These are phyloP conservation scores for Fraxinus angustifolia DNA, from an alignment of 305 asterid genomes.

Conservation along the genomic window DNA sequence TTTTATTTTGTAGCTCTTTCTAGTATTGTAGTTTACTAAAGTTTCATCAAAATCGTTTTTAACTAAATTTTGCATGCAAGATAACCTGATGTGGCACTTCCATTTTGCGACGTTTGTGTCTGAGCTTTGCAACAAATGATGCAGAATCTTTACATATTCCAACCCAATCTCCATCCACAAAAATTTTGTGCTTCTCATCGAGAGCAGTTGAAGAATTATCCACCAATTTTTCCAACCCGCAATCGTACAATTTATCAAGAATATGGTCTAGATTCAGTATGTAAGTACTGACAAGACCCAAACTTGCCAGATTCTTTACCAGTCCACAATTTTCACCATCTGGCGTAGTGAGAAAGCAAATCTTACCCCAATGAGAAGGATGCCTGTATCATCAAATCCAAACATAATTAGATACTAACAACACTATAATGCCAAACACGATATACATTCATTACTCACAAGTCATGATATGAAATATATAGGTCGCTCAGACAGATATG, in stretches of 20 bases:
- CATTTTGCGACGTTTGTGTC: conserved; percentile 65
- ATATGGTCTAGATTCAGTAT: conserved; percentile 41
- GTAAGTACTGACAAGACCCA: conserved; percentile 74
- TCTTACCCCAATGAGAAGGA: conserved; percentile 96
- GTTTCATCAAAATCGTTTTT: conserved; percentile 1
- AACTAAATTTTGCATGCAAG: conserved; percentile 9
- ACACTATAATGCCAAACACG: background rate
- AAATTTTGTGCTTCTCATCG: conserved; percentile 56
- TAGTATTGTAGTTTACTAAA: background rate
- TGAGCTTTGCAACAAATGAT: conserved; percentile 59
- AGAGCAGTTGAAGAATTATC: conserved; percentile 46
- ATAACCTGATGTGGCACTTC: conserved; percentile 69
- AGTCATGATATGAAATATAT: background rate
- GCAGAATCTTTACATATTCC: conserved; percentile 75
- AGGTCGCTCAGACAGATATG: background rate
- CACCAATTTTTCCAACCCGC: conserved; percentile 71
- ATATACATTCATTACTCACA: background rate
- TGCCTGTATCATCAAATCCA: conserved; percentile 52
- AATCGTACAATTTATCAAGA: conserved; percentile 42
- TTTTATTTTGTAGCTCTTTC: background rate
- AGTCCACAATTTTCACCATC: conserved; percentile 98
- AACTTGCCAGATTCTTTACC: conserved; percentile 85
- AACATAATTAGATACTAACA: conserved; percentile 21
- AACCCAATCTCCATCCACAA: conserved; percentile 89
- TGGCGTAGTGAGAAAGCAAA: conserved; percentile 91